These are phyloP conservation scores for Ormosia emarginata DNA, from an alignment of 306 rosid species.

Conservation along the genomic window DNA sequence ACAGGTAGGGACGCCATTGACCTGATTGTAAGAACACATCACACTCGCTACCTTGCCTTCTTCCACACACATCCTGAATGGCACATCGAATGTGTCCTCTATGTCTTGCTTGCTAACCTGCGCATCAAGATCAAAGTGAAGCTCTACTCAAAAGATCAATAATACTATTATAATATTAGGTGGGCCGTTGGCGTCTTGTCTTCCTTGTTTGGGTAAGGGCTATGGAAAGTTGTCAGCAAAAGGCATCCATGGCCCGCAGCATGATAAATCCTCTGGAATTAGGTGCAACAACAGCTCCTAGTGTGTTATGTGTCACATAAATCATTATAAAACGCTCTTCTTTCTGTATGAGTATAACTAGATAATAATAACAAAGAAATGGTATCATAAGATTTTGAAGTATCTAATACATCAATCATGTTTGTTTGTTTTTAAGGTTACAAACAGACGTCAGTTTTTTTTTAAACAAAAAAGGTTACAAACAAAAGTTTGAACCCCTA, in stretches of 20 bases:
- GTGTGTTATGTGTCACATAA: background rate
- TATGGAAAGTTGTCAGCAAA: background rate
- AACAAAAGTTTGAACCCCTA: background rate
- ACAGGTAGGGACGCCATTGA: conserved; percentile 94
- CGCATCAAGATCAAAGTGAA: background rate
- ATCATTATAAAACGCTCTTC: background rate
- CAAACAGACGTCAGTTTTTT: no score
- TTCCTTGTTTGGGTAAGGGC: background rate
- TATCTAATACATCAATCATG: background rate
- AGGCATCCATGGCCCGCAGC: background rate
- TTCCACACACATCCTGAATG: conserved; percentile 85
- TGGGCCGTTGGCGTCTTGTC: background rate
- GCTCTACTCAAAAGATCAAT: background rate
- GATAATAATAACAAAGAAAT: background rate
- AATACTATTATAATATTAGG: background rate
- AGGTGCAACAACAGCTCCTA: background rate
- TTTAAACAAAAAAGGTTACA: no score
- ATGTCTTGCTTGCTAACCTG: conserved; percentile 92
- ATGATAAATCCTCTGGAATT: background rate
- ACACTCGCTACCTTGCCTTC: conserved; percentile 92
- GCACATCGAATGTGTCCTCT: conserved; percentile 85
- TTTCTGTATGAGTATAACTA: background rate
- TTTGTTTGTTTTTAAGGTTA: background rate
- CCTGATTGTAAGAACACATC: conserved; percentile 94
- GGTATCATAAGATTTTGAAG: background rate